Percentiles rank a stretch among this genome's conserved stretches.
These are phyloP conservation scores for Paramyrothecium roridum DNA, from an alignment of 2,329 filamentous ascomycete species.

Conservation along the genomic window DNA sequence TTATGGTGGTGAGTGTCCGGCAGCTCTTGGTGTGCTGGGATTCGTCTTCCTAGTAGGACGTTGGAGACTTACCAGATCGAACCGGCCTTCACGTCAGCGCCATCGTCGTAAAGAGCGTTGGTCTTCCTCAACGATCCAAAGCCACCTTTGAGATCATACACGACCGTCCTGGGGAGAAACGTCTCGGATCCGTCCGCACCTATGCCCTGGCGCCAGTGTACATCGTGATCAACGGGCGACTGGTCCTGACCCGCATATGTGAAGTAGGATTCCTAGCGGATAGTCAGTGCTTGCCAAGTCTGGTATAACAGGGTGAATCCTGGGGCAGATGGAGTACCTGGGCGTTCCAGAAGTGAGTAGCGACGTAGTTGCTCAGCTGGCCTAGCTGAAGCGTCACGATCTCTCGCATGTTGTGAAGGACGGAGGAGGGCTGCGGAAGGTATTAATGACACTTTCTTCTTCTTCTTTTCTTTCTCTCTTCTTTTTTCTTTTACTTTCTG, in stretches of 20 bases:
- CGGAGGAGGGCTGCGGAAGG: not conserved
- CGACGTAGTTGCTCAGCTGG: conserved; percentile 87
- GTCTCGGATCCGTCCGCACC: conserved; percentile 85
- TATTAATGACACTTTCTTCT: no score
- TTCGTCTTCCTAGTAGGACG: not conserved
- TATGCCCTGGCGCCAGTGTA: conserved; percentile 84
- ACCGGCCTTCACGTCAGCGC: conserved; percentile 27
- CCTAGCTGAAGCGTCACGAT: conserved; percentile 93
- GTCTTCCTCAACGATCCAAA: conserved; percentile 87
- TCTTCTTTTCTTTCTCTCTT: no score
- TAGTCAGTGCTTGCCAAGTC: conserved; percentile 6
- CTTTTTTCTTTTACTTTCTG: no score
- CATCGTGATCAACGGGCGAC: conserved; percentile 45
- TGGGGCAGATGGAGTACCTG: conserved; percentile 54
- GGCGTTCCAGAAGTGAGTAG: conserved; percentile 96
- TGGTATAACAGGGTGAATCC: not conserved
- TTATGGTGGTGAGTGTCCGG: not conserved
- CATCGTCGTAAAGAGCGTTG: conserved; percentile 77
- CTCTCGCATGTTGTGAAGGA: conserved; percentile 69
- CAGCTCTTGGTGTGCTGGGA: not conserved
- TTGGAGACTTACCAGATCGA: conserved; percentile 28
- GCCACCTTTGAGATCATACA: conserved; percentile 92
- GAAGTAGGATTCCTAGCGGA: conserved; percentile 85
- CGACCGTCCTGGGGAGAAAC: conserved; percentile 83
- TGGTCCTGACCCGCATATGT: conserved; percentile 64